Evolutionary conservation across 163 green algal species (phyloP).

Genomic region (Trebouxia gelatinosa): DNA sequence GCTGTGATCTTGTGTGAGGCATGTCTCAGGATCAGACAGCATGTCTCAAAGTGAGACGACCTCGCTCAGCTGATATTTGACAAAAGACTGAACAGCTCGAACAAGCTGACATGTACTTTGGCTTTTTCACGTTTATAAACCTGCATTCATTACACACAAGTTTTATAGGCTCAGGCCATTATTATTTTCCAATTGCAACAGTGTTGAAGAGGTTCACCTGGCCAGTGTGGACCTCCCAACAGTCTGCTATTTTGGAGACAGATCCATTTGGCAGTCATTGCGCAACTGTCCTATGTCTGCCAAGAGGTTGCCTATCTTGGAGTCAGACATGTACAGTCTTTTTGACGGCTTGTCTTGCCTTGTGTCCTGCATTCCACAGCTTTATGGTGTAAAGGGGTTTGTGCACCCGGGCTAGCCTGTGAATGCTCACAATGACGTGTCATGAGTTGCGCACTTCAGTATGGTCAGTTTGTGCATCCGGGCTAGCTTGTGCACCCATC

Average conservation of each 20-base stretch:
- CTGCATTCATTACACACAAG: constrained; percentile 12
- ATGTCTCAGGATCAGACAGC: constrained; percentile 22
- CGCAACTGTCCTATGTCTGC: constrained; percentile 24
- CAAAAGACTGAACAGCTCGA: constrained; percentile 21
- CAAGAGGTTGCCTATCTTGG: constrained; percentile 16
- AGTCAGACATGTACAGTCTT: neutral
- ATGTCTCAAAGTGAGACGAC: constrained; percentile 21
- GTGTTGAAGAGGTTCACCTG: constrained; percentile 22
- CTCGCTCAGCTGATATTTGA: constrained; percentile 11
- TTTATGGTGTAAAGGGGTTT: no score
- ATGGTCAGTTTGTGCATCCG: neutral
- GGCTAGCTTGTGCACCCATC: constrained; percentile 17
- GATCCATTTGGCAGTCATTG: constrained; percentile 22
- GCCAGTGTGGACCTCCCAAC: constrained; percentile 18
- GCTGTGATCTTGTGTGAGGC: constrained; percentile 12
- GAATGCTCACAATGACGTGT: constrained; percentile 15
- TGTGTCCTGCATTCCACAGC: constrained; percentile 26
- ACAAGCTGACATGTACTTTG: constrained; percentile 22
- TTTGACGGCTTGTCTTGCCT: constrained; percentile 23
- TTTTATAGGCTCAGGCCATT: constrained; percentile 24
- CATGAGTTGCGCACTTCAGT: neutral
- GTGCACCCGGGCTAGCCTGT: no score
- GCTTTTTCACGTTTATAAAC: constrained; percentile 21
- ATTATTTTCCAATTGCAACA: constrained; percentile 13
- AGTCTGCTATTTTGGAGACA: constrained; percentile 26